phyloP scores from a whole-genome alignment of 495 filamentous ascomycete species.

The Platismatia glauca region DNA sequence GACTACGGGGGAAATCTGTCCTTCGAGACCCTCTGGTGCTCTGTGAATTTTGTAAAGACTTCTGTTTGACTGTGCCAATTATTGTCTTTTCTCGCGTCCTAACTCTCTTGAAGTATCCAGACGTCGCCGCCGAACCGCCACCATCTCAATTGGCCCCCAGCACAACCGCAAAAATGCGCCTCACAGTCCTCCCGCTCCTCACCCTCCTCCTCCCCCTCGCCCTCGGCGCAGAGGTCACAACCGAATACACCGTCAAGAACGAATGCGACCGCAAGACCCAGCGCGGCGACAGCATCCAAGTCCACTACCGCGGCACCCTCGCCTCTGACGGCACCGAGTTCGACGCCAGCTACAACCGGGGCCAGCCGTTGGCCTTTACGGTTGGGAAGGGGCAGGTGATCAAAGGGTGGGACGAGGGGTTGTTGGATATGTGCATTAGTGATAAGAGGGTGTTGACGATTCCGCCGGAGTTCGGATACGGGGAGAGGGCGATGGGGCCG shows the following conservation, averaged over 20 bases:
- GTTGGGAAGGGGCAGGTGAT: conserved; percentile 79
- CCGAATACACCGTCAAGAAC: conserved; percentile 65
- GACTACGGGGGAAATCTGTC: neutral
- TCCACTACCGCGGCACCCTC: conserved; percentile 84
- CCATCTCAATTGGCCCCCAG: neutral
- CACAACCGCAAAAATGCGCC: conserved; percentile 1
- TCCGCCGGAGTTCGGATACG: conserved; percentile 79
- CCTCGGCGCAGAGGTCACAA: conserved; percentile 45
- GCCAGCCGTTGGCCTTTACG: conserved; percentile 64
- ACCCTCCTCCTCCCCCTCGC: conserved; percentile 15
- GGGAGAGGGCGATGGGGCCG: conserved; percentile 60
- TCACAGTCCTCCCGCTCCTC: conserved; percentile 18
- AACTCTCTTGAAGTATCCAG: neutral
- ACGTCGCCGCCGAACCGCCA: neutral
- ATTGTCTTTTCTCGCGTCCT: no score
- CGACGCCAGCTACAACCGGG: conserved; percentile 61
- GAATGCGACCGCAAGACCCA: conserved; percentile 65
- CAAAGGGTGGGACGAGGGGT: conserved; percentile 86
- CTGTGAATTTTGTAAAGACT: no score
- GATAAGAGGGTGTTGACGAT: conserved; percentile 91
- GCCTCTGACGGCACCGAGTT: conserved; percentile 43
- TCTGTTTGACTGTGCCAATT: no score
- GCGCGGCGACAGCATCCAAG: conserved; percentile 67
- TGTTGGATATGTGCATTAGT: conserved; percentile 92
- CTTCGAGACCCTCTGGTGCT: no score